A percentile compares a stretch with the other conserved stretches of the same genome.
Evolutionary conservation across 1,139 yeast species (phyloP).

Genomic region (Geotrichum bryndzae): DNA sequence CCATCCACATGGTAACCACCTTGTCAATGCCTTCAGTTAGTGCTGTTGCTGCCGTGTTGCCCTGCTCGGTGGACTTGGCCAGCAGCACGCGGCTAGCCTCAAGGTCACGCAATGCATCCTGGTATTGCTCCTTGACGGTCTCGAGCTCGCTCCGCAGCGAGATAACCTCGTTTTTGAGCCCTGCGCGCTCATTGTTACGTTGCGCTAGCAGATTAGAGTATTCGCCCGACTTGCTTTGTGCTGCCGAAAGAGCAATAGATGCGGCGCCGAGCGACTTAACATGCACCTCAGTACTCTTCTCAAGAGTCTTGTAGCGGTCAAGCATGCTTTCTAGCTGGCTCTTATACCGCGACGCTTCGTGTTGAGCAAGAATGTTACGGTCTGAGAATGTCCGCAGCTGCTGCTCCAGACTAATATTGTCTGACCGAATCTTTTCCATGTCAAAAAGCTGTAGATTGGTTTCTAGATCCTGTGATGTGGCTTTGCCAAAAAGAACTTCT

Average conservation of each 20-base stretch:
- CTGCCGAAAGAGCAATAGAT: constrained; percentile 29
- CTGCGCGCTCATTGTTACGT: constrained; percentile 21
- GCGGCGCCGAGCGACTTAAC: constrained; percentile 30
- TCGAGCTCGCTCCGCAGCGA: constrained; percentile 23
- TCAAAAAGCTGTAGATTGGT: constrained; percentile 5
- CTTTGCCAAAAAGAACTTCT: not conserved
- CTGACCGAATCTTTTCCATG: constrained; percentile 12
- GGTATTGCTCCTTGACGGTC: constrained; percentile 20
- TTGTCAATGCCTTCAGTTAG: constrained; percentile 25
- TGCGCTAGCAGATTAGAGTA: constrained; percentile 23
- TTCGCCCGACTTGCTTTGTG: constrained; percentile 26
- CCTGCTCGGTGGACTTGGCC: constrained; percentile 1
- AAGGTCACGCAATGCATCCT: constrained; percentile 17
- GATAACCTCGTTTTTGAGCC: constrained; percentile 22
- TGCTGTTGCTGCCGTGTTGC: constrained; percentile 22
- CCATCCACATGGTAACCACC: constrained; percentile 28
- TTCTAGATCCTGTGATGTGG: not conserved
- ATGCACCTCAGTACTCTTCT: constrained; percentile 27
- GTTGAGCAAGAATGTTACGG: constrained; percentile 24
- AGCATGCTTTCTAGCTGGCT: constrained; percentile 21
- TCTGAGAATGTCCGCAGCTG: constrained; percentile 28
- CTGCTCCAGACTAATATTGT: constrained; percentile 17
- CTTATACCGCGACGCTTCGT: constrained; percentile 24
- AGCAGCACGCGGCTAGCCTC: constrained; percentile 3
- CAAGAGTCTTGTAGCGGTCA: constrained; percentile 22